Evolutionary conservation across 495 filamentous ascomycete species (phyloP), one percentile per base, ranked within the genome.

Genomic region (Cairneyella variabilis): DNA sequence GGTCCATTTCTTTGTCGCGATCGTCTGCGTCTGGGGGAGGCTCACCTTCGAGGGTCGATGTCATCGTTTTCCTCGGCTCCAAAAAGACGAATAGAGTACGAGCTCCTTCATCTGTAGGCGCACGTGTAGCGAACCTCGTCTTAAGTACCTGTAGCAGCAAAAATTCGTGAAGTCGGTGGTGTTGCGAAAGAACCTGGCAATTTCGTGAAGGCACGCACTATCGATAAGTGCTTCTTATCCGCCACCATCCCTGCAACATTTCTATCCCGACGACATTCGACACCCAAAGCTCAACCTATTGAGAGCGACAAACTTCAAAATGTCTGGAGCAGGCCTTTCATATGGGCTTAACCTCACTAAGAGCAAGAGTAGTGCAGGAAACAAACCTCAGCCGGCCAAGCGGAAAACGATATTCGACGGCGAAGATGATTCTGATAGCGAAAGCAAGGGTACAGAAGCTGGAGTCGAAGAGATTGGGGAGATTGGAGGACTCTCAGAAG

Each of bases 311-410:
- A n/a, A n/a, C n/a, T n/a, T n/a, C 48, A 57, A 52, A 10, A 72
- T 73, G 69, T 64, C 58, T 47, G 61, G 57, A 12, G 30, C 25
- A 2, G 57, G 59, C 2, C 69, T 74, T 46, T 77, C 78, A n/a
- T 74, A 75, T 51, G 83, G 83, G 7, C 67, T 87, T 6, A 86
- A 80, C 54, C 60, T 84, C 20, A 64, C 75, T 1, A 84, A 77
- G 54, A 64, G 57, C 41, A 77, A 76, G 53, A 64, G 54, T 39
- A 76, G 77, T 5, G 27, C 46, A 11, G 48, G 30, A 18, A 48
- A 28, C 2, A 57, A 37, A 51, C 59, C 59, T 16, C 49, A 46
- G 27, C 70, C 73, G n/a, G 66, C 64, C 8, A 76, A 72, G 37
- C 54, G 62, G 52, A 81, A 79, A 66, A 66, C 73, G 0, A 68